A percentile compares a stretch with the other conserved stretches of the same genome.
Conservation (phyloP, 495 filamentous ascomycete genomes). For the Podospora pseudocomata region DNA sequence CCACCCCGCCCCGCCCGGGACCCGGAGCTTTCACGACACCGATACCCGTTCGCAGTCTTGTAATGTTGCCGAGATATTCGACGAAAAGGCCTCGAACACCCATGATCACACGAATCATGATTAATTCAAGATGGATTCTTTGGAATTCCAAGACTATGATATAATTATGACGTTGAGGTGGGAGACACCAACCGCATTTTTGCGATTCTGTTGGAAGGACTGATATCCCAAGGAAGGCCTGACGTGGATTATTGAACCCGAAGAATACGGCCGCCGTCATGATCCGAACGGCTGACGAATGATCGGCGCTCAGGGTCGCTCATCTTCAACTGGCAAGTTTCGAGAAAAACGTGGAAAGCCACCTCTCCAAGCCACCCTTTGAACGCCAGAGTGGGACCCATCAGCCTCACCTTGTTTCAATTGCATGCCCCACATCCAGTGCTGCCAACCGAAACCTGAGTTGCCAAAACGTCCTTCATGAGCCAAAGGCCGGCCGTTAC, state of each 20-base stretch:
- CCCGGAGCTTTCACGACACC: not conserved
- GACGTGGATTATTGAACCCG: not conserved
- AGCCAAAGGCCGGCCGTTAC: not conserved
- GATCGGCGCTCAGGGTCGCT: not conserved
- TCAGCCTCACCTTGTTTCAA: conserved; percentile 1
- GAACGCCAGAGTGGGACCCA: not conserved
- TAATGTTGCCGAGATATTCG: not conserved
- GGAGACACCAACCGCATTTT: not conserved
- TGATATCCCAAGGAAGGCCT: not conserved
- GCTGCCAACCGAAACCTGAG: not conserved
- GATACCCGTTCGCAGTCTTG: not conserved
- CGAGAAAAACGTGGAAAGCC: not conserved
- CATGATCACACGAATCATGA: not conserved
- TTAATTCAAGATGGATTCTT: not conserved
- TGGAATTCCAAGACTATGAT: not conserved
- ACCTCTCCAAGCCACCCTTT: not conserved
- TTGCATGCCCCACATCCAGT: not conserved
- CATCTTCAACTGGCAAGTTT: not conserved
- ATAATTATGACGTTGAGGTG: not conserved
- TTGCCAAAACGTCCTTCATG: not conserved
- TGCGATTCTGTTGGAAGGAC: not conserved
- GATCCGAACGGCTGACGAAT: not conserved
- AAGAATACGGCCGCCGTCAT: not conserved
- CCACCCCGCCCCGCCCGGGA: not conserved
- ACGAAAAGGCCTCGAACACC: not conserved